Evolutionary conservation across 2,329 filamentous ascomycete genomes (phyloP).

Genomic region (Talaromyces sp.): DNA sequence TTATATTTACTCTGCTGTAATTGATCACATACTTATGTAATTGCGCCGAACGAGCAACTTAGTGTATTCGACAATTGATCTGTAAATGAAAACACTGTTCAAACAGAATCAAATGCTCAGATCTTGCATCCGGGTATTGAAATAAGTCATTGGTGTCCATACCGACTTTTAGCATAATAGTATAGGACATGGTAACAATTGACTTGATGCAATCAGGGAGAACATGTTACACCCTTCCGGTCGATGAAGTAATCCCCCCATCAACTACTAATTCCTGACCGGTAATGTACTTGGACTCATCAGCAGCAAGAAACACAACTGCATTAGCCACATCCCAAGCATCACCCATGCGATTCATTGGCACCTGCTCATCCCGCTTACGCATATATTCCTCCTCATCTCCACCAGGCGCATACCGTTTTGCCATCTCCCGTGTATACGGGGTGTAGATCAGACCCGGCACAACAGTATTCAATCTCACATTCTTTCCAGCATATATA

Average conservation of each 20-base stretch:
- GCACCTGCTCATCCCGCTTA: conserved; percentile 30
- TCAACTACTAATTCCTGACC: conserved; percentile 58
- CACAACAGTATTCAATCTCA: conserved; percentile 54
- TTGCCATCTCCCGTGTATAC: conserved; percentile 44
- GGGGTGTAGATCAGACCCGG: conserved; percentile 58
- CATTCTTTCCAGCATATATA: conserved; percentile 35
- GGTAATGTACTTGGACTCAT: conserved; percentile 69
- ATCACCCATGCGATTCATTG: conserved; percentile 41
- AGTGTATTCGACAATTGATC: no score
- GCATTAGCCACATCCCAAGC: conserved; percentile 66
- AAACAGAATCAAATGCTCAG: background rate
- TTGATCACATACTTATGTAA: no score
- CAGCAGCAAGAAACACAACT: conserved; percentile 65
- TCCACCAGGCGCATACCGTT: conserved; percentile 42
- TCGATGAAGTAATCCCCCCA: conserved; percentile 15
- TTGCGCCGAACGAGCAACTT: no score
- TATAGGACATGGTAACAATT: background rate
- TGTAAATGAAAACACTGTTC: no score
- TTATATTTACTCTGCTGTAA: no score
- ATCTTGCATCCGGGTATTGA: background rate
- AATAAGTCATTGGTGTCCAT: no score
- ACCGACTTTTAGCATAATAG: no score
- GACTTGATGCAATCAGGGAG: background rate
- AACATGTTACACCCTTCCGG: background rate
- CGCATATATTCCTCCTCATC: conserved; percentile 45